Evolutionary conservation across 2,329 filamentous ascomycete species (phyloP).

Genomic region (Lachnellula hyalina): DNA sequence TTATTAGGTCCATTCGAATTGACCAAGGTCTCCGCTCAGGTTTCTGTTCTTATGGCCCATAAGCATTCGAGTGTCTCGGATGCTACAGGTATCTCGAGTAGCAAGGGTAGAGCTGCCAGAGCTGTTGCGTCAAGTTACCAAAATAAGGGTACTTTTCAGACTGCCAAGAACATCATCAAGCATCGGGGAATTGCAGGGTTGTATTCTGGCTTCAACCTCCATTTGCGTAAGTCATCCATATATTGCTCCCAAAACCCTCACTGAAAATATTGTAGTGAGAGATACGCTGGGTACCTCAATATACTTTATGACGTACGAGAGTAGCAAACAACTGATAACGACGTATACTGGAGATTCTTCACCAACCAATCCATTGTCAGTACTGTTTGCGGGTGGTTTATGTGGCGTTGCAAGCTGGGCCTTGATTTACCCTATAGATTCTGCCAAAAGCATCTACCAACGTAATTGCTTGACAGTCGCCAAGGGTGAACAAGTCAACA

Average conservation of each 20-base stretch:
- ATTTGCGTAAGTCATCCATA: constrained; percentile 60
- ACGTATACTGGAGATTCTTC: constrained; percentile 66
- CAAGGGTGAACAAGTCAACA: constrained; percentile 57
- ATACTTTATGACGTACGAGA: constrained; percentile 88
- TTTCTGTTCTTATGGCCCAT: constrained; percentile 70
- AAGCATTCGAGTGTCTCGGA: constrained; percentile 38
- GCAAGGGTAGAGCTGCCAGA: not conserved
- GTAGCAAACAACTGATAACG: constrained; percentile 73
- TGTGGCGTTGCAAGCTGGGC: constrained; percentile 84
- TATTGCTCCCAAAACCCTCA: not conserved
- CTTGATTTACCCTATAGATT: constrained; percentile 59
- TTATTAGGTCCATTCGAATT: constrained; percentile 70
- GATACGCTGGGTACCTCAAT: constrained; percentile 80
- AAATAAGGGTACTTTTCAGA: constrained; percentile 71
- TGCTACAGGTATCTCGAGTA: constrained; percentile 21
- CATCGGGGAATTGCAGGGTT: constrained; percentile 68
- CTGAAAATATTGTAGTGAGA: constrained; percentile 49
- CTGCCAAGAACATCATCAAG: constrained; percentile 70
- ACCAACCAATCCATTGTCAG: constrained; percentile 73
- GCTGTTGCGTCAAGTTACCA: constrained; percentile 62
- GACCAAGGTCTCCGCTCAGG: constrained; percentile 83
- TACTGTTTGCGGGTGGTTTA: constrained; percentile 71
- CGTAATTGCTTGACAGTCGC: constrained; percentile 70
- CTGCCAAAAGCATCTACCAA: constrained; percentile 81
- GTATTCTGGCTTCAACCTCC: constrained; percentile 75